Evolutionary conservation across 345 rosid species (phyloP).

Genomic region (Ricinus communis): DNA sequence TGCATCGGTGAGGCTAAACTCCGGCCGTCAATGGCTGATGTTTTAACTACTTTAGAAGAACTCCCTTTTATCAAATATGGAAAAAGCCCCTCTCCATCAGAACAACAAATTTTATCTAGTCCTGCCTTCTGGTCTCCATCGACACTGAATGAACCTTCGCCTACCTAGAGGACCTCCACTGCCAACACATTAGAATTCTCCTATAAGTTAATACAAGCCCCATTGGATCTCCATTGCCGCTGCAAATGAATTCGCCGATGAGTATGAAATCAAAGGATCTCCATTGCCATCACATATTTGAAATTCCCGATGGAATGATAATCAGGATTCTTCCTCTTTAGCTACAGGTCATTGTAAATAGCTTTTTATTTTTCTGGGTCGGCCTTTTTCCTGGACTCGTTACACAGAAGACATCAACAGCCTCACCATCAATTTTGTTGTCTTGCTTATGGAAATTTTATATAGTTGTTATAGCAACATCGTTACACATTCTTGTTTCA

Average conservation of each 20-base stretch:
- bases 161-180: slow-evolving; percentile 20
- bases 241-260: slow-evolving; percentile 7
- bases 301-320: slow-evolving; percentile 4
- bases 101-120: neutral
- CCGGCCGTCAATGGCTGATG: slow-evolving; percentile 67
- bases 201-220: slow-evolving; percentile 20
- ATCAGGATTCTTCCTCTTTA: neutral
- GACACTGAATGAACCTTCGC: slow-evolving; percentile 8
- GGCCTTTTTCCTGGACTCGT: too few relatives aligned
- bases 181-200: slow-evolving; percentile 20
- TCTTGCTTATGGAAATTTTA: too few relatives aligned
- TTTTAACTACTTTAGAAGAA: slow-evolving; percentile 43
- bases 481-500: too few relatives aligned
- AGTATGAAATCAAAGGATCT: neutral
- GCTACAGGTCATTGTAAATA: slow-evolving; percentile 9
- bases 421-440: neutral
- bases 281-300: neutral
- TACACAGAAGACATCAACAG: neutral
- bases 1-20: slow-evolving; percentile 61
- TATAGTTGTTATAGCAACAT: too few relatives aligned
- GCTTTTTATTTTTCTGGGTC: neutral
- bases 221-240: slow-evolving; percentile 19
- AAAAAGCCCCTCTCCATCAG: slow-evolving; percentile 9
- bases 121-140: slow-evolving; percentile 16
- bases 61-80: slow-evolving; percentile 27